Evolutionary conservation across 2,329 filamentous ascomycete species (phyloP), one percentile per base, ranked within the genome.

Genomic region (Arthrinium puccinioides): DNA sequence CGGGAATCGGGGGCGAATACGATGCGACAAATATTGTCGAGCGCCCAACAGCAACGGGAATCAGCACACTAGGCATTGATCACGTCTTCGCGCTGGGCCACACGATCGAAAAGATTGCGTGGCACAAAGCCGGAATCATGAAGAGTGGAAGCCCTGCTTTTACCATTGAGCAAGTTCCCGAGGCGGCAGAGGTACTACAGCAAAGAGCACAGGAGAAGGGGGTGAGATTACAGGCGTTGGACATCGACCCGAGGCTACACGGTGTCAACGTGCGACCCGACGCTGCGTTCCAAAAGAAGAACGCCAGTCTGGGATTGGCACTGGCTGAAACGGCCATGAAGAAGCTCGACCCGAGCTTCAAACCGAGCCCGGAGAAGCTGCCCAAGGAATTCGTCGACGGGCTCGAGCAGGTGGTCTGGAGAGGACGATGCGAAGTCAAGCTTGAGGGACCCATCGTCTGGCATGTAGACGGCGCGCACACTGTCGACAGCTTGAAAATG

Each of bases 381-480:
- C 76, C 85, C 0, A 56, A 61, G 9, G 72, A 80, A 46, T 85
- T 96, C 52, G 64, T 79, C 18, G 67, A 74, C 11, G 92, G 88
- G 0, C 66, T 98, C 2, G 80, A 90, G 54, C 63, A 76, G 48
- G 83, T 87, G 3, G 75, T 79, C 3, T 84, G 88, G 66, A 75
- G 87, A 27, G 92, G 90, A 4, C 74, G 92, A 31, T 96, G 89
- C 54, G 76, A 82, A 46, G 63, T 71, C 27, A 76, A 72, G 49
- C 47, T 60, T 4, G 73, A 78, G 43, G 67, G 66, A 3, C 52
- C 54, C 3, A 66, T 94, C 5, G 71, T 70, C 13, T 98, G 90
- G 89, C 84, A 89, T 53, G 76, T 98, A 15, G 92, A 98, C 54
- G 89, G 92, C 8, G 92, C 88, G 3, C 92, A 98, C 60, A 98